Evolutionary conservation across 257 asterid genomes (phyloP).

Genomic region (Nicotiana obtusifolia): DNA sequence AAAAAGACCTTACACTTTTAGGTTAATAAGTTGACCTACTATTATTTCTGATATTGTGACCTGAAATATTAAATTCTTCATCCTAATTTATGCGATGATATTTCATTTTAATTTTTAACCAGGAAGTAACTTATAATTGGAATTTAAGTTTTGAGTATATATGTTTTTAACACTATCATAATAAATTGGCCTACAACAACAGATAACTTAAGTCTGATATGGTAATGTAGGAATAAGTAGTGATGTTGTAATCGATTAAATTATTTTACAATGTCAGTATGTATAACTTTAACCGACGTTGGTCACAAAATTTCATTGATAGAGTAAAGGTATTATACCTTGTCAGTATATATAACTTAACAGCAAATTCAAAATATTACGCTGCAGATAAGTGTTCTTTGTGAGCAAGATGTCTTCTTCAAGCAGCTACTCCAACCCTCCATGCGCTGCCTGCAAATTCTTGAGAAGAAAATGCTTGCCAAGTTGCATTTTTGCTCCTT

Average conservation of each 20-base stretch:
- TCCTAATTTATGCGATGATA: too few relatives aligned
- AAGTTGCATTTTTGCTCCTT: conserved; percentile 27
- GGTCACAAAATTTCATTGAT: not conserved
- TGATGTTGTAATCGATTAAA: not conserved
- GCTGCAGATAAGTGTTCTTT: not conserved
- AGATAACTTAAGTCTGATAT: not conserved
- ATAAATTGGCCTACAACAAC: not conserved
- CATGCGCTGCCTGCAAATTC: conserved; percentile 30
- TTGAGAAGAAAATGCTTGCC: conserved; percentile 25
- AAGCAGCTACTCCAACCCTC: conserved; percentile 15
- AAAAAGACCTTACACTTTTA: not conserved
- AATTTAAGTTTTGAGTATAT: not conserved
- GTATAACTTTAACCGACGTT: too few relatives aligned
- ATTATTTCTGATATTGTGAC: not conserved
- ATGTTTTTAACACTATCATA: not conserved
- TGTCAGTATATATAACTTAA: not conserved
- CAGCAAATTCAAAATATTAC: not conserved
- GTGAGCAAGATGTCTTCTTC: not conserved
- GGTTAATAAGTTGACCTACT: not conserved
- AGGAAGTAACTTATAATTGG: not conserved
- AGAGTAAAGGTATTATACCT: not conserved
- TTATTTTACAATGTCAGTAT: too few relatives aligned
- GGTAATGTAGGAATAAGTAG: not conserved
- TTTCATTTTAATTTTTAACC: too few relatives aligned
- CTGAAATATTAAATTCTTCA: not conserved